Evolutionary conservation across 495 filamentous ascomycete genomes (phyloP), one percentile per base, ranked within the genome.

Genomic region (Penicillium waksmanii): DNA sequence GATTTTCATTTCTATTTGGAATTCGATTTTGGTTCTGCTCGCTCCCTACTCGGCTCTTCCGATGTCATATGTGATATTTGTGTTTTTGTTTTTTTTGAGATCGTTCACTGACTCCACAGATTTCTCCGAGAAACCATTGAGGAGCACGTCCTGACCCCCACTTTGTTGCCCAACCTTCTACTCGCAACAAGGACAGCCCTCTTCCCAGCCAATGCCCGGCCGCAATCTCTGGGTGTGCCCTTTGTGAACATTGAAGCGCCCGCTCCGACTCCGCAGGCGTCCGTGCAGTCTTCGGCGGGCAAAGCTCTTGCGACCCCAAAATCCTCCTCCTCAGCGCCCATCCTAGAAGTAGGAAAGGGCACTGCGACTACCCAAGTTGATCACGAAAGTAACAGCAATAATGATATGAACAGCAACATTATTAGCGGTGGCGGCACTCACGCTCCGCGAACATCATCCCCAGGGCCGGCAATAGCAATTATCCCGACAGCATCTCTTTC

Each of bases 201-300:
- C 44, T 96, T 96, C 70, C 92, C 93, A 27, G 84, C 87, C 76
- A 93, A 95, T 74, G 73, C 84, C 18, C 77, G 83, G 53, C 77
- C 79, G 19, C 48, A 43, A 51, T 52, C 69, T 36, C 53, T 53
- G 50, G 61, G 63, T 59, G 55, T 59, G 63, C 55, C 46, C n/a
- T 49, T 55, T 49, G 64, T 62, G n/a, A 64, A 58, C 66, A 58
- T 50, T 62, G 61, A 44, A 61, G 61, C 38, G 58, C 60, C 60
- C 56, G 57, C 56, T 55, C 61, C 69, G 56, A 56, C 67, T 66
- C 66, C 69, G 63, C 73, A 68, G 48, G 48, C 60, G 54, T 71
- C 63, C 47, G 73, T 67, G 64, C 70, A 67, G 57, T 51, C 66
- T 27, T 59, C 69, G 50, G 63, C 65, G 42, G 60, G 56, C 38